Conservation (phyloP, 345 rosid species). For the Bretschneidera sinensis region DNA sequence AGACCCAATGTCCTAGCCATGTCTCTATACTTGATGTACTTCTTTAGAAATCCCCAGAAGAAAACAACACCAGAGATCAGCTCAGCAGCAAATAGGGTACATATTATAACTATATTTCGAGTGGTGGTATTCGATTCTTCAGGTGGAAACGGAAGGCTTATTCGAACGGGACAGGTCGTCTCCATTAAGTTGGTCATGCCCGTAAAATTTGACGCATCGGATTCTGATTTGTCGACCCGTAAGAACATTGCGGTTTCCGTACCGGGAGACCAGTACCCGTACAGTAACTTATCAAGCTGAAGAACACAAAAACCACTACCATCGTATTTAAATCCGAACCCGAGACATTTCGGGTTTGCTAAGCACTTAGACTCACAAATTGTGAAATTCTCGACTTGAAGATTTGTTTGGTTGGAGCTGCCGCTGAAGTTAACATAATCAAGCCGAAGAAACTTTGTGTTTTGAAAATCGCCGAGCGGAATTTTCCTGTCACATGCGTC, state of each 20-base stretch:
- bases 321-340: constrained; percentile 50
- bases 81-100: constrained; percentile 58
- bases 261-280: constrained; percentile 66
- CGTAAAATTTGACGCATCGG: constrained; percentile 30
- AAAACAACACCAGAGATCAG: constrained; percentile 49
- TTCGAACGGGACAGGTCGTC: constrained; percentile 51
- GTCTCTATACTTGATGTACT: constrained; percentile 60
- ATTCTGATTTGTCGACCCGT: constrained; percentile 39
- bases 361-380: constrained; percentile 38
- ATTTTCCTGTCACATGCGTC: constrained; percentile 35
- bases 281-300: constrained; percentile 30
- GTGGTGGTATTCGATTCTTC: constrained; percentile 39
- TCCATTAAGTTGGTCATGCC: constrained; percentile 50
- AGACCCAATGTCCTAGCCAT: constrained; percentile 71
- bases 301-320: constrained; percentile 51
- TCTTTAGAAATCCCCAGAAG: constrained; percentile 58
- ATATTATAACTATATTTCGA: constrained; percentile 45
- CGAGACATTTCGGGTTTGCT: constrained; percentile 25
- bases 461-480: background rate
- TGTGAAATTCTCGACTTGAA: constrained; percentile 24
- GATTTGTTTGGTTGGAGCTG: constrained; percentile 24
- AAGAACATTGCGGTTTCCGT: constrained; percentile 38
- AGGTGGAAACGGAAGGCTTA: constrained; percentile 59
- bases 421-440: constrained; percentile 60
- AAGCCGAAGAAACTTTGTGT: constrained; percentile 47